Percentiles rank a stretch among this genome's conserved stretches.
Conservation (phyloP, 169 alveolate genomes). For the Pseudocohnilembus persalinus region DNA sequence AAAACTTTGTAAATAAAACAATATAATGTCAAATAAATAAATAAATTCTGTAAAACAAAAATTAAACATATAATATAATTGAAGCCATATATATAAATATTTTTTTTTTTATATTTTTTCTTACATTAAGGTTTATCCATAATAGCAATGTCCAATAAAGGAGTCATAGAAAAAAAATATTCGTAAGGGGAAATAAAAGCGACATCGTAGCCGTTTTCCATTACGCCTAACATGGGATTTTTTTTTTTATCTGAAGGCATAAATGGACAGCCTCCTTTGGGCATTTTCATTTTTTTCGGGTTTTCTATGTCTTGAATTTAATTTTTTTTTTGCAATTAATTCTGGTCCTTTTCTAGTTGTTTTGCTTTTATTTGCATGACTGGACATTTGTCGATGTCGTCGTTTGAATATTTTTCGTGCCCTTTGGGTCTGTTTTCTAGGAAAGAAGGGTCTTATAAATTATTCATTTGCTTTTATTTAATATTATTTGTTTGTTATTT, state of each 20-base stretch:
- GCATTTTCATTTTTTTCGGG: conserved; percentile 14
- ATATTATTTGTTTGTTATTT: too few relatives aligned
- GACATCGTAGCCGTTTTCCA: conserved; percentile 27
- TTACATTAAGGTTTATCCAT: not conserved
- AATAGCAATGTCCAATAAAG: not conserved
- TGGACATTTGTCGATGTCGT: conserved; percentile 23
- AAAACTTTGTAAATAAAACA: too few relatives aligned
- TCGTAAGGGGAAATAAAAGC: conserved; percentile 35
- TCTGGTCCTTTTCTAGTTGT: not conserved
- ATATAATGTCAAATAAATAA: not conserved
- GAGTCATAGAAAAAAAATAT: not conserved
- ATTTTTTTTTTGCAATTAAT: not conserved
- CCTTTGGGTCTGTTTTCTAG: conserved; percentile 6
- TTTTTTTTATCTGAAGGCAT: conserved; percentile 45
- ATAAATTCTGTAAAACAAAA: not conserved
- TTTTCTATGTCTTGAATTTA: too few relatives aligned
- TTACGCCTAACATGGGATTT: conserved; percentile 34
- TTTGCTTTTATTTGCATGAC: conserved; percentile 3
- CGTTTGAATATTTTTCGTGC: conserved; percentile 25
- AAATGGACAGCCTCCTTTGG: conserved; percentile 52
- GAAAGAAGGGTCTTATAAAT: not conserved
- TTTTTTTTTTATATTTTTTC: too few relatives aligned
- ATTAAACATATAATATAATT: not conserved
- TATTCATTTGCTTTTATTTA: too few relatives aligned
- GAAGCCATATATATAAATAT: too few relatives aligned